A percentile compares a stretch with the other conserved stretches of the same genome.
Conservation (phyloP, 768 basidiomycete species). For the Suillus brevipes region DNA sequence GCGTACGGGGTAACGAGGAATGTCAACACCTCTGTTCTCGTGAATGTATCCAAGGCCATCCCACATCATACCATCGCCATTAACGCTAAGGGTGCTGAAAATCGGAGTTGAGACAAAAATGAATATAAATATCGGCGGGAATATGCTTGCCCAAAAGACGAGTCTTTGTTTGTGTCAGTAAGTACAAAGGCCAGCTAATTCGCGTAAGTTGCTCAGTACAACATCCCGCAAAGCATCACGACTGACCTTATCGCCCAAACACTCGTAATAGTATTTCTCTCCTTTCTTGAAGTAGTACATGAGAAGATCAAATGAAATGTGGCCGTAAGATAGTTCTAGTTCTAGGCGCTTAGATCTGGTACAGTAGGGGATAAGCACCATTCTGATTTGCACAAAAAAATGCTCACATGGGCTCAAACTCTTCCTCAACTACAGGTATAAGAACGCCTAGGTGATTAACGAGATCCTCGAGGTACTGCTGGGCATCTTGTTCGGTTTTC, state of each 20-base stretch:
- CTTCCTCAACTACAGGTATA: constrained; percentile 12
- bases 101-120: not conserved
- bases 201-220: not conserved
- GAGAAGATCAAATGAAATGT: constrained; percentile 21
- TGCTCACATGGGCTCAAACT: constrained; percentile 21
- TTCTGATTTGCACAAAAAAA: not conserved
- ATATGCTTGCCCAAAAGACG: not conserved
- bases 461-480: constrained; percentile 11
- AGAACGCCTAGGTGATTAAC: constrained; percentile 15
- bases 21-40: not conserved
- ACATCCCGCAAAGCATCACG: too few species aligned
- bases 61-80: constrained; percentile 10
- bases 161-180: not conserved
- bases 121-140: not conserved
- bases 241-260: not conserved
- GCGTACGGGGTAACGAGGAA: constrained; percentile 11
- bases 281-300: constrained; percentile 16
- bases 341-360: constrained; percentile 18
- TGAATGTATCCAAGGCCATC: constrained; percentile 9
- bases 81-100: not conserved
- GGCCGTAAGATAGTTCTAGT: constrained; percentile 16
- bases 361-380: not conserved
- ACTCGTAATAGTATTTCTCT: constrained; percentile 7
- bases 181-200: constrained; percentile 4
- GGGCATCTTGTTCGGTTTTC: constrained; percentile 4